Evolutionary conservation across 768 basidiomycete genomes (phyloP).

Genomic region (Tulasnella calospora): DNA sequence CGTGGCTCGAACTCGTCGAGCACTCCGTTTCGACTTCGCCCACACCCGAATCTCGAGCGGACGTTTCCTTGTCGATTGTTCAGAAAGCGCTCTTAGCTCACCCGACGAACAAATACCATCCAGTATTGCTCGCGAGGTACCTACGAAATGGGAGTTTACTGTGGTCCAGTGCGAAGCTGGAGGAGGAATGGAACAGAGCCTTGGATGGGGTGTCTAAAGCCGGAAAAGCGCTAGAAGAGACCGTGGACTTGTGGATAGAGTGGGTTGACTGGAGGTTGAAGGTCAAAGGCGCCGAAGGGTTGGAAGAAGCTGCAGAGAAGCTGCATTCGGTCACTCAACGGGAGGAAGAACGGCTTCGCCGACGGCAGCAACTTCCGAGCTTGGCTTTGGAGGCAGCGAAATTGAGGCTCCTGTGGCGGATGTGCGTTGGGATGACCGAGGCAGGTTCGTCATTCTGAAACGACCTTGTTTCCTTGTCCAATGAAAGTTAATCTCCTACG

Average conservation of each 20-base stretch:
- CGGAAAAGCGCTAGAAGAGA: slow-evolving; percentile 32
- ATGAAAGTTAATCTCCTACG: slow-evolving; percentile 16
- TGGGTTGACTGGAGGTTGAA: slow-evolving; percentile 76
- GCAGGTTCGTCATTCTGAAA: slow-evolving; percentile 52
- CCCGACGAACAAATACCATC: slow-evolving; percentile 48
- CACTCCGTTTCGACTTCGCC: slow-evolving; percentile 62
- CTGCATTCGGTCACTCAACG: background rate
- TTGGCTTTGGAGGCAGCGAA: background rate
- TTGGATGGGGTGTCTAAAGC: slow-evolving; percentile 43
- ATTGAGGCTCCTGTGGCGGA: slow-evolving; percentile 67
- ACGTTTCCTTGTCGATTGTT: slow-evolving; percentile 65
- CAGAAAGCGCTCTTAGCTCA: slow-evolving; percentile 58
- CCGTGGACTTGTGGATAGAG: slow-evolving; percentile 59
- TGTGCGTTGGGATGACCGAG: slow-evolving; percentile 54
- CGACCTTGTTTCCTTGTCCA: background rate
- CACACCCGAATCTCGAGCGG: slow-evolving; percentile 58
- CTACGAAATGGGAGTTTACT: slow-evolving; percentile 67
- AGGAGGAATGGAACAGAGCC: slow-evolving; percentile 65
- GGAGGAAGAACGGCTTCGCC: background rate
- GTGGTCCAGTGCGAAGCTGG: slow-evolving; percentile 55
- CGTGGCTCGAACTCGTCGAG: slow-evolving; percentile 62
- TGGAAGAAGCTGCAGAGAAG: slow-evolving; percentile 34
- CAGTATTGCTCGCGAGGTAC: slow-evolving; percentile 54
- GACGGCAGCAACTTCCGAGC: background rate
- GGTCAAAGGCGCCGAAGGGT: slow-evolving; percentile 40